These are phyloP conservation scores for Platanthera guangdongensis DNA, from an alignment of 106 monocot genomes.

Conservation along the genomic window DNA sequence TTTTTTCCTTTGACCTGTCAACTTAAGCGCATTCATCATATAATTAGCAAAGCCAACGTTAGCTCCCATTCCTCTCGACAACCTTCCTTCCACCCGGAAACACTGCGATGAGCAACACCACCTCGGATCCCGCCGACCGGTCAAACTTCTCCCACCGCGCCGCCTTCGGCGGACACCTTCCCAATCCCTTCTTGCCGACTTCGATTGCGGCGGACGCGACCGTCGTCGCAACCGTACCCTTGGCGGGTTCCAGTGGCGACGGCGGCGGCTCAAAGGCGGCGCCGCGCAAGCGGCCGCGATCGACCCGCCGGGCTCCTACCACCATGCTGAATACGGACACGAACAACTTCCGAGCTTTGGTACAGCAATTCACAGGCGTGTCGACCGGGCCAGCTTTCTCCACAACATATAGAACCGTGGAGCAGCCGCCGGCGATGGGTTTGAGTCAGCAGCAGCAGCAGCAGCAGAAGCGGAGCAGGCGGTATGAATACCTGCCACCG, in stretches of 20 bases:
- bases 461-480: not conserved
- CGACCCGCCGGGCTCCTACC: slow-evolving; percentile 41
- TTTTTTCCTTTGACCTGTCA: not conserved
- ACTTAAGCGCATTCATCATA: not conserved
- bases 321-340: slow-evolving; percentile 72
- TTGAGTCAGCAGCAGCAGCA: not conserved
- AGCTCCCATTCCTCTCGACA: not conserved
- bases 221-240: not conserved
- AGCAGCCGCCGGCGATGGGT: not conserved
- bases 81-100: not conserved
- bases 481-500: not conserved
- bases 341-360: slow-evolving; percentile 62
- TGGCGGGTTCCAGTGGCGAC: not conserved
- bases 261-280: not conserved
- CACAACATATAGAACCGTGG: not conserved
- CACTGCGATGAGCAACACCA: not conserved
- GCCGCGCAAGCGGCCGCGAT: slow-evolving; percentile 26
- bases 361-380: slow-evolving; percentile 61
- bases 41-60: not conserved
- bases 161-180: not conserved
- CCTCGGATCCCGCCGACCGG: not conserved
- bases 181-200: not conserved
- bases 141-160: not conserved
- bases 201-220: not conserved
- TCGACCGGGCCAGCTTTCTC: slow-evolving; percentile 13